Base-by-base conservation (phyloP, 2,329 filamentous ascomycete genomes). In the Botrytis medusae region DNA sequence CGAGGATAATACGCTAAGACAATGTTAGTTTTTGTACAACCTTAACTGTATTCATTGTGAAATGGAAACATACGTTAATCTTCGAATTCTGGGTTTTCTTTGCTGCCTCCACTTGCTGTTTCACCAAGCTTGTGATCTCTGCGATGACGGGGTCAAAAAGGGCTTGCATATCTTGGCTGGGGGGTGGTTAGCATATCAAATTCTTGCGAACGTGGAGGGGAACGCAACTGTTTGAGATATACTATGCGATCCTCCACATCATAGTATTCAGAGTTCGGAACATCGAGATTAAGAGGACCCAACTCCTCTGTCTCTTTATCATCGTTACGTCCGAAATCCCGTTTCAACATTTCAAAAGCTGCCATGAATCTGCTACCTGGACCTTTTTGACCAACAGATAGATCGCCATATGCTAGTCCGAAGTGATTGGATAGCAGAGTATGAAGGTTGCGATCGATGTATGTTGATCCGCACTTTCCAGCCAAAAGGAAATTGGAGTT, bases 391-490 rank as follows among this genome's bases (percentile, higher is more conserved):
- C 32, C 2, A 62, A 54, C 60, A 32, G 74, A 37, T 44, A 78
- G 8, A 29, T 75, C 57, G 42, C 76, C 74, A 70, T 77, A 78
- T 3, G 48, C 57, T 4, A 34, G 16, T 4, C 77, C 77, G n/a
- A 78, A 79, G 20, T 75, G 65, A 25, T 74, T 37, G 1, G 74
- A 76, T 9, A 79, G 73, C 4, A 79, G 22, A 2, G 69, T 2
- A 48, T 78, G 75, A 8, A 79, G 54, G 46, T 78, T 79, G 1
- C 78, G 77, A 69, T 79, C 77, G 4, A 79, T 77, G 57, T 75
- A 74, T 34, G 78, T 78, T 5, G 77, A 75, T 1, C 78, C 78
- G 29, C 77, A 78, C 59, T 79, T 79, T 7, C n/a, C n/a, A n/a
- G n/a, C n/a, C n/a, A n/a, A n/a, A n/a, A n/a, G n/a, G n/a, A n/a